phyloP scores from a whole-genome alignment of 768 basidiomycete species.

The Agrocybe praecox region DNA sequence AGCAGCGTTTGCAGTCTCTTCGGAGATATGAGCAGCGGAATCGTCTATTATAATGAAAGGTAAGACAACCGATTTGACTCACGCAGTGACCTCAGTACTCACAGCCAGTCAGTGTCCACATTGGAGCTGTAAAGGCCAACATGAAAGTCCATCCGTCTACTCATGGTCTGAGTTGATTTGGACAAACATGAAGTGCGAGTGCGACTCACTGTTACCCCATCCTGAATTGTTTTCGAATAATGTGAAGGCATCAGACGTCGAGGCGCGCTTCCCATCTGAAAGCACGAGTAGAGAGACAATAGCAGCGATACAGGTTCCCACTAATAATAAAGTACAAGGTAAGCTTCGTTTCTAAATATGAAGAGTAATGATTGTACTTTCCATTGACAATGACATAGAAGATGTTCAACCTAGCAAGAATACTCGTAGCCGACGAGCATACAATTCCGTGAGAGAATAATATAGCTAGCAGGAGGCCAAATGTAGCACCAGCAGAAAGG shows the following conservation, averaged over 20 bases:
- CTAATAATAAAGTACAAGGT: conserved; percentile 30
- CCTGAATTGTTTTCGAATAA: conserved; percentile 72
- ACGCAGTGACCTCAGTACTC: conserved; percentile 18
- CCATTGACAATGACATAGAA: conserved; percentile 72
- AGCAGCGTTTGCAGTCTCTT: conserved; percentile 68
- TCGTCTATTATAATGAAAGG: conserved; percentile 48
- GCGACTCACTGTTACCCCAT: conserved; percentile 57
- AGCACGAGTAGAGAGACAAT: conserved; percentile 61
- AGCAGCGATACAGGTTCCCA: conserved; percentile 65
- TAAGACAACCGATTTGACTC: not conserved
- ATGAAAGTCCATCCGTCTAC: conserved; percentile 76
- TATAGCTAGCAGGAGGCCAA: conserved; percentile 66
- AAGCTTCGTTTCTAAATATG: not conserved
- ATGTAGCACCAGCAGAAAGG: conserved; percentile 63
- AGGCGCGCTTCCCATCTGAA: conserved; percentile 59
- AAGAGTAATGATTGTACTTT: conserved; percentile 21
- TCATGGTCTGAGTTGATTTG: not conserved
- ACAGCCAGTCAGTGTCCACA: conserved; percentile 85
- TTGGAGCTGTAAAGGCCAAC: conserved; percentile 70
- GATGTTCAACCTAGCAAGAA: conserved; percentile 69
- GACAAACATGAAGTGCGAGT: not conserved
- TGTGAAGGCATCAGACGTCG: conserved; percentile 69
- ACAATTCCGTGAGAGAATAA: conserved; percentile 69
- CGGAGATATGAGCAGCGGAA: conserved; percentile 75
- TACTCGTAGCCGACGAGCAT: conserved; percentile 67